Evolutionary conservation across 805 yeast species (phyloP).

Genomic region (Hanseniaspora nectarophila): DNA sequence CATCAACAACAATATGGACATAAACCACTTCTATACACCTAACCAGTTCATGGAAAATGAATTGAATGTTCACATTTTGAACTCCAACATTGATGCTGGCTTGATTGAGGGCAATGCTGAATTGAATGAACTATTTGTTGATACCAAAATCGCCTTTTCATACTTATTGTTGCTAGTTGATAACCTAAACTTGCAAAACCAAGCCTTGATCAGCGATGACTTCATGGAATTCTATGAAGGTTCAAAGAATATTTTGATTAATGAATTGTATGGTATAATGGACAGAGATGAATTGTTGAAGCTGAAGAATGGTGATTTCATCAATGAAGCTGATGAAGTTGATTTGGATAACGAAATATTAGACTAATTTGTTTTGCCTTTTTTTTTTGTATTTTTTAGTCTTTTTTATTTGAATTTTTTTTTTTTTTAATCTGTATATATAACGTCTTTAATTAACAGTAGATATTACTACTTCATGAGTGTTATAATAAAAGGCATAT

Average conservation of each 20-base stretch:
- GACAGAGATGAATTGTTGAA: constrained; percentile 26
- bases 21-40: constrained; percentile 18
- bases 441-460: no score
- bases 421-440: no score
- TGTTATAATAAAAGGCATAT: no score
- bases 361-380: background rate
- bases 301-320: constrained; percentile 29
- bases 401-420: no score
- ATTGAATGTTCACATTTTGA: constrained; percentile 27
- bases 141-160: constrained; percentile 32
- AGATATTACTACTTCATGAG: no score
- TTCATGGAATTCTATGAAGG: constrained; percentile 27
- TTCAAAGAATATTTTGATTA: constrained; percentile 46
- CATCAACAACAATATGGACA: constrained; percentile 18
- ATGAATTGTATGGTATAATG: constrained; percentile 51
- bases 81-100: constrained; percentile 29
- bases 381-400: no score
- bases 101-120: constrained; percentile 23
- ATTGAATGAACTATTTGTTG: constrained; percentile 21
- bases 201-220: constrained; percentile 20
- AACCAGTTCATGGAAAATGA: constrained; percentile 25
- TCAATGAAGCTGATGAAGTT: constrained; percentile 31
- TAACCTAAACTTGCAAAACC: constrained; percentile 25
- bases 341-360: constrained; percentile 23
- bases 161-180: constrained; percentile 35